Evolutionary conservation across 257 asterid species (phyloP), one percentile per base, ranked within the genome.

Genomic region (Penstemon eatonii): DNA sequence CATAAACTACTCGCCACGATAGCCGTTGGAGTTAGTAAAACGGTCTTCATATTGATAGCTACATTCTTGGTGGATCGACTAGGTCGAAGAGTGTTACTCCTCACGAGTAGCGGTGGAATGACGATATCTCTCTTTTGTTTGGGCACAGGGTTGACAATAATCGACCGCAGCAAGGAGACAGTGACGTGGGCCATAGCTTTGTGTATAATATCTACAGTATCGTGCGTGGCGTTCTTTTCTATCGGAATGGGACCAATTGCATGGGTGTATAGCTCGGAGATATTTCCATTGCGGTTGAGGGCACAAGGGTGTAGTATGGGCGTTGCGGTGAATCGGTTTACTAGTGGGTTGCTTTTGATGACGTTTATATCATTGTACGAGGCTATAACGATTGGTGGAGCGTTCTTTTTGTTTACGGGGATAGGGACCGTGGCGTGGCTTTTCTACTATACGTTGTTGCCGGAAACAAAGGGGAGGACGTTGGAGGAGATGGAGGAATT

Each of bases 11-110:
- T 87, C 3, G 86, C 87, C 5, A 83, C 91, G 0, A 79, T 87
- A 1, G 89, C 87, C 9, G 87, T 85, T 3, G 91, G 95, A 10
- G 12, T 77, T 0, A 57, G 83, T 18, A 85, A 85, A 66, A 87
- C 89, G 0, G 0, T 72, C 1, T 85, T 78, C 73, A 66, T 81
- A 47, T 55, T 87, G 12, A 87, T 87, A 15, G 76, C 95, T 1
- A 85, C 91, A 3, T 85, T 81, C 60, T 46, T 73, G 8, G 83
- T 85, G 1, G 95, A 85, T 75, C 76, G 13, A 53, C 42, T 79
- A 37, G 91, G 95, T 4, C 83, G 95, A 7, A 76, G 91, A 9
- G 68, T 74, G 6, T 71, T 87, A 56, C 87, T 87, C 4, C 81
- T 87, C 62, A 33, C 80, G 4, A 87, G 91, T 60, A 65, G 78